Evolutionary conservation across 176 grass and related monocot species (phyloP).

Genomic region (Zoysia japonica): DNA sequence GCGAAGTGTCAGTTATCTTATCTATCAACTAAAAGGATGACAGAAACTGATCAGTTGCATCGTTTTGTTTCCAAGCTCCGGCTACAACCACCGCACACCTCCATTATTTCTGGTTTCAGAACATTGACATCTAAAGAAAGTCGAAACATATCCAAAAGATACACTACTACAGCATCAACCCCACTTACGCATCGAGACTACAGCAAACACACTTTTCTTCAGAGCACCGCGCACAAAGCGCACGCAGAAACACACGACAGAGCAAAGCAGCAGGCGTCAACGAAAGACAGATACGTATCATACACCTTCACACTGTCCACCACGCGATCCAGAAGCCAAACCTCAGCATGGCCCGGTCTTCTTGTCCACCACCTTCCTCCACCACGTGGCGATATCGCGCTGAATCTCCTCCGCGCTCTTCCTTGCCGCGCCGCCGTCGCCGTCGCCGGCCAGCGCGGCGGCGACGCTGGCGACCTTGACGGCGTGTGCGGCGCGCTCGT

Average conservation of each 20-base stretch:
- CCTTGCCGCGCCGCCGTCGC: conserved; percentile 3
- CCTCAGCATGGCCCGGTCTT: conserved; percentile 58
- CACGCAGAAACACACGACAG: background rate
- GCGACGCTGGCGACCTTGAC: conserved; percentile 24
- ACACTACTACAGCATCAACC: background rate
- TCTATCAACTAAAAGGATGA: too few relatives aligned
- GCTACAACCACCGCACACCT: background rate
- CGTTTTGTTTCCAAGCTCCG: background rate
- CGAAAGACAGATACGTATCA: background rate
- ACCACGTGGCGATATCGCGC: conserved; percentile 29
- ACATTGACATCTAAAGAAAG: background rate
- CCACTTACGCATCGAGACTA: background rate
- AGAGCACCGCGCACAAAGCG: background rate
- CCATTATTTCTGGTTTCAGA: conserved; percentile 7
- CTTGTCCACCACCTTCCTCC: conserved; percentile 34
- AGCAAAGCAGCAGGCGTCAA: background rate
- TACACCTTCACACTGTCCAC: background rate
- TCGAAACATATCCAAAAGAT: background rate
- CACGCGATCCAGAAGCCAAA: background rate
- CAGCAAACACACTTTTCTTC: background rate
- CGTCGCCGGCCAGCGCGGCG: background rate
- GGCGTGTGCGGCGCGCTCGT: conserved; percentile 24
- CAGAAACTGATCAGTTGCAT: too few relatives aligned
- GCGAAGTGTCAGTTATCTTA: too few relatives aligned
- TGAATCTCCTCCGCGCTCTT: conserved; percentile 53